Base-by-base conservation (phyloP, 202 grass and related monocot species). In the Schoenoplectus tabernaemontani region DNA sequence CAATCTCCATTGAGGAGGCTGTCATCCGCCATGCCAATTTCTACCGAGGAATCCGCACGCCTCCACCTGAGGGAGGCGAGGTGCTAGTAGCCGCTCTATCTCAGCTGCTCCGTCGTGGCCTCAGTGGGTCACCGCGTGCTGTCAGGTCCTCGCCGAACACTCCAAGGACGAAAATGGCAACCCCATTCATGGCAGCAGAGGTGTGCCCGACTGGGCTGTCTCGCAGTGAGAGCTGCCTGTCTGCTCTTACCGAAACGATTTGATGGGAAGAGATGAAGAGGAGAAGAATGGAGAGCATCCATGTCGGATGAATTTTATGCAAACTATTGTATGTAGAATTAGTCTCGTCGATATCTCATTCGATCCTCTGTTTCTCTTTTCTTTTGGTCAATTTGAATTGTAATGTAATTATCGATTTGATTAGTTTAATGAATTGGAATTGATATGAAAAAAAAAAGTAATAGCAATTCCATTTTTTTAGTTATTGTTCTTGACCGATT, bases 41-140 rank as follows among this genome's bases (percentile, higher is more conserved):
- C 48, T 87, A 90, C 82, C 81, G 85, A 12, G 67, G 47, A 28
- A 77, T 88, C 26, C 84, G 90, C 33, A 26, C 80, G 6, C 85
- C 88, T 20, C 87, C 75, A 0, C 81, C 86, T 0, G 56, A 83
- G 1, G 88, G 81, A 3, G 83, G 78, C 5, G 80, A 79, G 6
- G 87, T 87, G 83, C 86, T 97, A 57, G 88, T 97, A 70, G 85
- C 83, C 4, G 87, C 90, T 3, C 77, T 93, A 60, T 84, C 88
- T 2, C 83, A 89, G 36, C 87, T 97, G 37, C 88, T 97, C 30
- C 90, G 93, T 2, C 93, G 90, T 24, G 66, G 88, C 77, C 81
- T 97, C 1, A 86, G 78, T 0, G 87, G 87, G 4, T 82, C 81
- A 6, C 84, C 89, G 0, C 87, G 90, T 63, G 43, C 42, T 82